Evolutionary conservation across 495 filamentous ascomycete species (phyloP), one percentile per base, ranked within the genome.

Genomic region (Podospora australis): DNA sequence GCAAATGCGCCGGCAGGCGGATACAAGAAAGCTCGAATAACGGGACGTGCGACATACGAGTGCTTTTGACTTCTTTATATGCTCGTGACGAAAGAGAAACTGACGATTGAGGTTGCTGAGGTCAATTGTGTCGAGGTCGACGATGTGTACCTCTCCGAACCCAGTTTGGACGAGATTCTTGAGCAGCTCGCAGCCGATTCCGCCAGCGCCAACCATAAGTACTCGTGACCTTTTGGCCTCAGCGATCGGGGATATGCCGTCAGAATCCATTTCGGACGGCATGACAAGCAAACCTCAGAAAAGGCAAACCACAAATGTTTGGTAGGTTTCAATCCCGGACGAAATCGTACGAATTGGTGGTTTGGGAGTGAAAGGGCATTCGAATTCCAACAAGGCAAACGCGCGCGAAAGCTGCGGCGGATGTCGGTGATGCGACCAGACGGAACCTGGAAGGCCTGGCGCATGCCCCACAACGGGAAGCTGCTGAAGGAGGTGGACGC

Each of bases 91-190:
- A 69, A 99, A 99, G 40, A 99, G 82, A 57, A 99, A 99, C 62
- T 99, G 92, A 14, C 92, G 88, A 59, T 99, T 99, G 39, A 99
- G 77, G 58, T 99, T 99, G 71, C 88, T 95, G 4, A 99, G 73
- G 57, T 99, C 92, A 64, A 99, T 97, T 0, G 92, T 99, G 63
- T 99, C 92, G 25, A 99, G 83, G 64, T 99, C 92, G 53, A 99
- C 88, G 42, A 99, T 82, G 65, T 96, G 90, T 39, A 96, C 81
- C 69, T 95, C 88, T 39, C 90, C 90, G 57, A 97, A 97, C 54
- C 94, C 94, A 42, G 84, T 86, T 20, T 95, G 80, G 44, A 90
- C 87, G 47, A 99, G 83, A 69, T 97, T 95, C 75, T 99, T 99
- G 48, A 99, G 77, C 4, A 99, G 79, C 67, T 99, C 92, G 68